Percentiles rank a stretch among this genome's conserved stretches.
Evolutionary conservation across 768 basidiomycete genomes (phyloP).

Genomic region (Tephrocybe rancida): DNA sequence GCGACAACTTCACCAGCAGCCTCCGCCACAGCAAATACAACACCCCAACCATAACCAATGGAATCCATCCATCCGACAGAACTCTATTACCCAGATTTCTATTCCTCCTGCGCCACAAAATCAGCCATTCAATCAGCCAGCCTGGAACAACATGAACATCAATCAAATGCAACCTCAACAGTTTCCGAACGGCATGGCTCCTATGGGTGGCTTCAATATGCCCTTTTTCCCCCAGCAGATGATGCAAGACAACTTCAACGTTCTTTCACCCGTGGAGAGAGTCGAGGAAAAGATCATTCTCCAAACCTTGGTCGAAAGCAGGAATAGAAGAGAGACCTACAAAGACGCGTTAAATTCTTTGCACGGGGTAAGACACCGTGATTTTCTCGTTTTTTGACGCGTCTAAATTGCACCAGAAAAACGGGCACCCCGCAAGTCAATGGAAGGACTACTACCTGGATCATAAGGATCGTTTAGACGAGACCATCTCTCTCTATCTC

Average conservation of each 20-base stretch:
- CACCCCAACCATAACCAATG: conserved; percentile 27
- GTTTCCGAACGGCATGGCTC: conserved; percentile 32
- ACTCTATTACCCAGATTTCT: conserved; percentile 17
- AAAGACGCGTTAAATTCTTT: conserved; percentile 68
- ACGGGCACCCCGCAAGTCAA: conserved; percentile 56
- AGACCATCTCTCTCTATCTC: conserved; percentile 38
- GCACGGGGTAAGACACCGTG: conserved; percentile 53
- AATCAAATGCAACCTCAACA: conserved; percentile 34
- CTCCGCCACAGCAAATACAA: conserved; percentile 21
- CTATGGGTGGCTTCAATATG: conserved; percentile 35
- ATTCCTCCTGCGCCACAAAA: conserved; percentile 30
- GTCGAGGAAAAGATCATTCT: conserved; percentile 65
- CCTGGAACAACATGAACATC: conserved; percentile 28
- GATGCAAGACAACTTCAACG: conserved; percentile 55
- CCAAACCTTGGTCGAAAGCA: conserved; percentile 44
- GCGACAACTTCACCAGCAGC: conserved; percentile 27
- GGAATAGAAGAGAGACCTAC: conserved; percentile 49
- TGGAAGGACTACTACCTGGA: conserved; percentile 87
- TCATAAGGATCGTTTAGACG: conserved; percentile 62
- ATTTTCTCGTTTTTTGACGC: conserved; percentile 9
- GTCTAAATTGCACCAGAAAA: conserved; percentile 37
- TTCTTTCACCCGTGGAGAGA: conserved; percentile 54
- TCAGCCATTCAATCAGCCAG: conserved; percentile 32
- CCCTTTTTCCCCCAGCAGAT: conserved; percentile 53
- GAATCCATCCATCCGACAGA: conserved; percentile 23